A percentile compares a stretch with the other conserved stretches of the same genome.
phyloP scores from a whole-genome alignment of 306 rosid species.

The Albizia julibrissin region DNA sequence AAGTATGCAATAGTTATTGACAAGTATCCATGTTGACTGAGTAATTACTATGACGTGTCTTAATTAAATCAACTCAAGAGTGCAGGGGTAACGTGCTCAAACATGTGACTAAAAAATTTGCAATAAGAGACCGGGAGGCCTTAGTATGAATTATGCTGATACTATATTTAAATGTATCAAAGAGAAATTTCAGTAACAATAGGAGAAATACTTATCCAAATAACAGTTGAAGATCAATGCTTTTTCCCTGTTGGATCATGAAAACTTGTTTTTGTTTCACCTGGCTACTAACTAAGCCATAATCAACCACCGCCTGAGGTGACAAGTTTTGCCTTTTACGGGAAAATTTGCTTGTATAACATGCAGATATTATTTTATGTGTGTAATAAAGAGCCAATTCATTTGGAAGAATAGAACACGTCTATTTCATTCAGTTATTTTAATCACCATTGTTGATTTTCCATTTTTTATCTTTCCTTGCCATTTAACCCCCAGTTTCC shows the following conservation, averaged over 20 bases:
- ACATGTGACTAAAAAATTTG: too few species aligned
- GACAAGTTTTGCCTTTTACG: background rate
- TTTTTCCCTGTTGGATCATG: background rate
- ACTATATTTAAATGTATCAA: too few species aligned
- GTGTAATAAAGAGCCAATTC: conserved; percentile 5
- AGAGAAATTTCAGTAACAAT: background rate
- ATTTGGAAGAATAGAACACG: background rate
- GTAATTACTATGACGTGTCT: too few species aligned
- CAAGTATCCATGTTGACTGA: too few species aligned
- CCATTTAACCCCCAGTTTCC: conserved; percentile 9
- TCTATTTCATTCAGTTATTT: background rate
- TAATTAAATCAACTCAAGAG: too few species aligned
- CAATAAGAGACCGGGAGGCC: too few species aligned
- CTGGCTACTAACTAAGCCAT: background rate
- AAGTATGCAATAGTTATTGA: background rate
- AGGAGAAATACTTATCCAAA: background rate
- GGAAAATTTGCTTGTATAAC: background rate
- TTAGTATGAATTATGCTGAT: background rate
- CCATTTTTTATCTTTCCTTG: conserved; percentile 17
- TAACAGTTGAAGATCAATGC: background rate
- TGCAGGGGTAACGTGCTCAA: too few species aligned
- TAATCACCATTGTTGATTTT: background rate
- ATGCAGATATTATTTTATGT: background rate
- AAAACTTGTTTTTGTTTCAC: background rate
- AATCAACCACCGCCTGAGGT: background rate